A percentile compares a stretch with the other conserved stretches of the same genome.
These are phyloP conservation scores for Leccinum angustisporum DNA, from an alignment of 1,284 basidiomycete genomes.

Conservation along the genomic window DNA sequence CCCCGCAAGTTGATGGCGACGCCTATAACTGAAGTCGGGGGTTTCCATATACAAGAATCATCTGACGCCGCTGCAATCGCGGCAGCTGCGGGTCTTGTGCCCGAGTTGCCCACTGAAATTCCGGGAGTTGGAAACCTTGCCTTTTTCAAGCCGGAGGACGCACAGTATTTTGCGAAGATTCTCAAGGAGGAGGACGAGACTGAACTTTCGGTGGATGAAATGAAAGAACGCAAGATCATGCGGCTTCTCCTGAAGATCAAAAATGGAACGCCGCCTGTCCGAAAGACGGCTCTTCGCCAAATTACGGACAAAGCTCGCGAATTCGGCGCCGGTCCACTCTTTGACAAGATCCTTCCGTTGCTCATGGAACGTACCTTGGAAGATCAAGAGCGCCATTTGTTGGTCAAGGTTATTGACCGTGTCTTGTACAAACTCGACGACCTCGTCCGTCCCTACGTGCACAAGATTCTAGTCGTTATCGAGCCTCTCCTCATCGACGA, in stretches of 20 bases:
- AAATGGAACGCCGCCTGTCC: constrained; percentile 97
- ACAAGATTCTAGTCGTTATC: constrained; percentile 99
- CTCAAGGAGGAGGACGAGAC: constrained; percentile 94
- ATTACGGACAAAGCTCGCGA: constrained; percentile 99
- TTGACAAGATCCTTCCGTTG: constrained; percentile 97
- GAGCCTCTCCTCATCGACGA: constrained; percentile 99
- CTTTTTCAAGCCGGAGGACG: constrained; percentile 98
- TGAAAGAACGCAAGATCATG: constrained; percentile 99
- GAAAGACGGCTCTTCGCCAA: constrained; percentile 96
- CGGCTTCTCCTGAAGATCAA: constrained; percentile 99
- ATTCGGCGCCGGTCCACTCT: constrained; percentile 97
- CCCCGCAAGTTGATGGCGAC: constrained; percentile 80
- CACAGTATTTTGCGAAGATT: constrained; percentile 97
- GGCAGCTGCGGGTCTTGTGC: constrained; percentile 87
- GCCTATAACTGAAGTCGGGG: constrained; percentile 70
- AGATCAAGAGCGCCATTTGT: constrained; percentile 96
- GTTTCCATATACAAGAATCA: constrained; percentile 96
- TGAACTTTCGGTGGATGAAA: constrained; percentile 93
- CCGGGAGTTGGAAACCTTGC: constrained; percentile 96
- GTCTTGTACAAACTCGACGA: constrained; percentile 99
- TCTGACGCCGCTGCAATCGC: constrained; percentile 84
- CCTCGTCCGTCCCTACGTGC: constrained; percentile 97
- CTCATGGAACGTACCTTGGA: constrained; percentile 99
- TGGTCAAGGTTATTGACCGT: constrained; percentile 99
- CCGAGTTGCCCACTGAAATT: constrained; percentile 97